Base-by-base conservation (phyloP, 169 alveolate genomes). In the Eimeria maxima region DNA sequence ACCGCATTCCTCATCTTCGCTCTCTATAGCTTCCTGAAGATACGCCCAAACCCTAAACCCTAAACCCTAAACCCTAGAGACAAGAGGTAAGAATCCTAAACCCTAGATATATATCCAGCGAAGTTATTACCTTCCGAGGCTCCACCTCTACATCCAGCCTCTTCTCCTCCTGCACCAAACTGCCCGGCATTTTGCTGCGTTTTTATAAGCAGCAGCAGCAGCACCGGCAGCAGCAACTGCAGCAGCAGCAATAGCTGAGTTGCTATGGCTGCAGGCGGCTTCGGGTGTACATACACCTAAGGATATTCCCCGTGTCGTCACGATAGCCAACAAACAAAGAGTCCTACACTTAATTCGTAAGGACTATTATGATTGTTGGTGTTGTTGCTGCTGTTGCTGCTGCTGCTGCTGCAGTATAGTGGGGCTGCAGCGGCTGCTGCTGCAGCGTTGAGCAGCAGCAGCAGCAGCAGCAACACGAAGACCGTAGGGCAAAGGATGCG, bases 91-190 rank as follows among this genome's bases (percentile, higher is more conserved):
- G 6, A 53, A 47, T 3, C 50, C 44, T 29, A 47, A 47, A 47
- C 67, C 42, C 44, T 45, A 33, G 86, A 53, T 22, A 14, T 24
- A 14, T 24, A 11, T 27, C 14, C 6, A 33, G 16, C 47, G 14
- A 20, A 18, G 27, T 24, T 0, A 24, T 53, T 14, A 81, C 90
- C 90, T 81, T 38, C 73, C 27, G 67, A 50, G 90, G 90, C 29
- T 81, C 90, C 71, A 20, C 90, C 90, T 45, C 50, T 6, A 81
- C 90, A 16, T 53, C 71, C 45, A 81, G 90, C 74, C 71, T 71
- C 90, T 81, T 81, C 47, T 50, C 90, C 53, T 81, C 90, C 90
- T 13, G 67, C 71, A 81, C 90, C 50, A 81, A 50, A 53, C 90
- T 81, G 24, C 90, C 90, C 24, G 90, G 90, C 90, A 81, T 81